Evolutionary conservation across 2,329 filamentous ascomycete genomes (phyloP), one percentile per base, ranked within the genome.

Genomic region (Beauveria caledonica): DNA sequence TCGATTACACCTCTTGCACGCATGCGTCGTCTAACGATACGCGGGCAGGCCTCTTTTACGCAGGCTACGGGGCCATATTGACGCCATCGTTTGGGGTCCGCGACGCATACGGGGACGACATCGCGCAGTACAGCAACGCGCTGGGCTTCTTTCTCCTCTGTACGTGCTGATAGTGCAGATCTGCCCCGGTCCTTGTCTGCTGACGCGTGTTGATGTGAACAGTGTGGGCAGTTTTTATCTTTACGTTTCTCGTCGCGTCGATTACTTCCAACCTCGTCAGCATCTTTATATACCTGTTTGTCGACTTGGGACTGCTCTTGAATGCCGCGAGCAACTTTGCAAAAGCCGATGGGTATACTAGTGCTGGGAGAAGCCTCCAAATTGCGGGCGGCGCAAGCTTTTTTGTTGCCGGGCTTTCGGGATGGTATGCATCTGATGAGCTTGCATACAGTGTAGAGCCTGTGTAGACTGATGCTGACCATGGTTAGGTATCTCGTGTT

Each of bases 151-250:
- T 66, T 42, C 62, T 69, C 57, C 67, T 67, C 25, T 55, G 67
- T 68, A 52, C 19, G 62, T 59, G 7, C n/a, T 9, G 4, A 25
- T 33, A 8, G n/a, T 33, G 5, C 5, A 2, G 11, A 36, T 36
- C 33, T 13, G 11, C 11, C 11, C 33, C 13, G 7, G 15, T 3
- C 17, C 11, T 5, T 8, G 17, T 6, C 15, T 15, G 13, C 9
- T 40, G 13, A 39, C 54, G 39, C 13, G 51, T 27, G 3, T 5
- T 17, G n/a, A 6, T 39, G 29, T n/a, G 6, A 4, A 3, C 39
- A 68, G 65, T 69, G 5, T 69, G 67, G 67, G 62, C 66, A 1
- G 54, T 69, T 4, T 68, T 69, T 11, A 64, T 68, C 4, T 52
- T 68, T 10, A 63, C 66, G 1, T 68, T 67, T 45, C 27, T 69